A percentile compares a stretch with the other conserved stretches of the same genome.
These are phyloP conservation scores for Theileria parva DNA, from an alignment of 169 alveolate genomes.

Conservation along the genomic window DNA sequence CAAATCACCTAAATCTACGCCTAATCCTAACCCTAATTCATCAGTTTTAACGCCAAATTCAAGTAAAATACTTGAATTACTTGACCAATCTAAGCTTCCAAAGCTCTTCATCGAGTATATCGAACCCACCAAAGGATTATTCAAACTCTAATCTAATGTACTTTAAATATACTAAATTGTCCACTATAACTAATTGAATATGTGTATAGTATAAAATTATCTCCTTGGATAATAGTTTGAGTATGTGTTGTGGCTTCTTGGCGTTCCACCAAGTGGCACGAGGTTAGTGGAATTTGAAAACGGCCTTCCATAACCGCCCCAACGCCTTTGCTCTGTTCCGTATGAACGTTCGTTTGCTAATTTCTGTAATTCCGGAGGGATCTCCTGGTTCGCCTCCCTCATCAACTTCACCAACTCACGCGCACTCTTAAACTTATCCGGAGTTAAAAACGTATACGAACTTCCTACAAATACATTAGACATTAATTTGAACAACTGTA, in stretches of 20 bases:
- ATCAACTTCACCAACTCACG: conserved; percentile 90
- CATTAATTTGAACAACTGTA: no score
- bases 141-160: background rate
- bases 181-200: no score
- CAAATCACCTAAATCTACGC: no score
- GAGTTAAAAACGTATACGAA: conserved; percentile 91
- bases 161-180: no score
- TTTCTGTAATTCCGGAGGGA: conserved; percentile 86
- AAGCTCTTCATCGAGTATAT: background rate
- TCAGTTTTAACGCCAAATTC: no score
- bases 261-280: conserved; percentile 59
- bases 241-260: background rate
- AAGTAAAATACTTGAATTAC: background rate
- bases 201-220: no score
- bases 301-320: conserved; percentile 50
- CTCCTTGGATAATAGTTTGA: background rate
- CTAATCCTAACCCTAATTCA: background rate
- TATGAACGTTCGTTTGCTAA: conserved; percentile 62
- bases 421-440: conserved; percentile 88
- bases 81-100: background rate
- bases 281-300: conserved; percentile 40
- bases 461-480: no score
- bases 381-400: conserved; percentile 89
- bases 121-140: background rate
- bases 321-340: conserved; percentile 60